phyloP scores from a whole-genome alignment of 2,329 filamentous ascomycete genomes.

The Sclerotiophoma versabilis region DNA sequence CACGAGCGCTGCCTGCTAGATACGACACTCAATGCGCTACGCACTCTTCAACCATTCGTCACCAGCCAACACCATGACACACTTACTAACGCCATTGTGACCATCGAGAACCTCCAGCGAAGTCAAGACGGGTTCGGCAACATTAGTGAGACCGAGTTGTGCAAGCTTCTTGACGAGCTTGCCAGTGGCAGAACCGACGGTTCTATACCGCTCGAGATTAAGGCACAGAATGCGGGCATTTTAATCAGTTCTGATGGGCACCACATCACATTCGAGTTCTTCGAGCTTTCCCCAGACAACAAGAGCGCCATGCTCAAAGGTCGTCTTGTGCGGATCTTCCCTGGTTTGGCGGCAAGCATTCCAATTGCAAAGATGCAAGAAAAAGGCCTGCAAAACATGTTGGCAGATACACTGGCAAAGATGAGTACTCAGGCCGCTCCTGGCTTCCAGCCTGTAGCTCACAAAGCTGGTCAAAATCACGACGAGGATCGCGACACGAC shows the following conservation, averaged over 20 bases:
- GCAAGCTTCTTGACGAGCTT: slow-evolving; percentile 24
- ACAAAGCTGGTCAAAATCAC: slow-evolving; percentile 49
- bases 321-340: slow-evolving; percentile 55
- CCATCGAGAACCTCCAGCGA: slow-evolving; percentile 22
- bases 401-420: slow-evolving; percentile 45
- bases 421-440: slow-evolving; percentile 47
- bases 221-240: slow-evolving; percentile 57
- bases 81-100: slow-evolving; percentile 17
- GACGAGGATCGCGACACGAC: slow-evolving; percentile 59
- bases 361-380: slow-evolving; percentile 27
- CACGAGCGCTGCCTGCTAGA: slow-evolving; percentile 26
- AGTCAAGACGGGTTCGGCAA: slow-evolving; percentile 17
- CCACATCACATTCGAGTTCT: slow-evolving; percentile 51
- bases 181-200: slow-evolving; percentile 5
- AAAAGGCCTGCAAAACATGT: slow-evolving; percentile 21
- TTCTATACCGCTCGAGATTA: slow-evolving; percentile 51
- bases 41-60: slow-evolving; percentile 14
- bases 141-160: slow-evolving; percentile 22
- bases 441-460: slow-evolving; percentile 44
- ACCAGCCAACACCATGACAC: not conserved
- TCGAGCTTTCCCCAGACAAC: slow-evolving; percentile 57
- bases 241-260: slow-evolving; percentile 45
- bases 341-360: slow-evolving; percentile 50
- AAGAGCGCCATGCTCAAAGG: slow-evolving; percentile 50
- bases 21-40: slow-evolving; percentile 18